A percentile compares a stretch with the other conserved stretches of the same genome.
phyloP scores from a whole-genome alignment of 2,329 filamentous ascomycete species.

The Coniella lustricola region DNA sequence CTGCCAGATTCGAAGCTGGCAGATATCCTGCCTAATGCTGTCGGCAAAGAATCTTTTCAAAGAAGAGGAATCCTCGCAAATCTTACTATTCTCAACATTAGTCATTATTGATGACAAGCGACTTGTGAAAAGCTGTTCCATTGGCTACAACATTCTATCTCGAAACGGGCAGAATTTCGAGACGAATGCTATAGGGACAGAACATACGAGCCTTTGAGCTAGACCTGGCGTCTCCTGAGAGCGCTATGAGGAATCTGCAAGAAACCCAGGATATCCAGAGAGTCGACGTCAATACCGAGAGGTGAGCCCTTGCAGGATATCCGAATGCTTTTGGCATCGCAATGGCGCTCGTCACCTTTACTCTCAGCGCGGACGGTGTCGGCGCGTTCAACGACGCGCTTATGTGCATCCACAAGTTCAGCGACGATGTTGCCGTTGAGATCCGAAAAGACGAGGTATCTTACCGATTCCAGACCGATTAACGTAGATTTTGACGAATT shows the following conservation, averaged over 20 bases:
- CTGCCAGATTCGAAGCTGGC: too few species aligned
- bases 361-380: constrained; percentile 66
- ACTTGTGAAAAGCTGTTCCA: background rate
- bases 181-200: too few species aligned
- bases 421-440: constrained; percentile 70
- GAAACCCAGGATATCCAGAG: background rate
- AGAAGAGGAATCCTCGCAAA: too few species aligned
- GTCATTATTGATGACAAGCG: too few species aligned
- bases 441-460: constrained; percentile 59
- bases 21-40: too few species aligned
- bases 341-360: constrained; percentile 62
- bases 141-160: too few species aligned
- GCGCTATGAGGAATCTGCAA: too few species aligned
- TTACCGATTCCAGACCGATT: background rate
- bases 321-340: background rate
- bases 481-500: background rate
- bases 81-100: too few species aligned
- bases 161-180: too few species aligned
- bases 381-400: constrained; percentile 65
- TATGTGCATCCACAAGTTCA: constrained; percentile 70
- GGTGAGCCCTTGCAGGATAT: background rate
- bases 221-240: too few species aligned
- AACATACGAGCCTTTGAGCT: too few species aligned
- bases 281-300: background rate
- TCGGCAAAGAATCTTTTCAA: too few species aligned